Base-by-base conservation (phyloP, 2,329 filamentous ascomycete genomes). In the Verticillium zaregamsianum region DNA sequence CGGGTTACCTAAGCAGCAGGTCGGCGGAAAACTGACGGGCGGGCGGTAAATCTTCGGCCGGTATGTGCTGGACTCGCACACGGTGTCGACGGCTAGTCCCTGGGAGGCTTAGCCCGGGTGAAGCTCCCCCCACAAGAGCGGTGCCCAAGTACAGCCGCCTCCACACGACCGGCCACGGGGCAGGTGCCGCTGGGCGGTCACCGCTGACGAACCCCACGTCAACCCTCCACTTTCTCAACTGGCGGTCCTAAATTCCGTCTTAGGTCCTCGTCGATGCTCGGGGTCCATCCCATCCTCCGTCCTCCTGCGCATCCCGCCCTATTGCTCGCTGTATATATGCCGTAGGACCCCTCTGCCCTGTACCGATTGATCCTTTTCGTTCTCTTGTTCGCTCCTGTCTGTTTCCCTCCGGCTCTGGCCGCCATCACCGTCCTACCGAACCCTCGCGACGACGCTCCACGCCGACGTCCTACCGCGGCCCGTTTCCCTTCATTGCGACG, bases 141-240 rank as follows among this genome's bases (percentile, higher is more conserved):
- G 17, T 5, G 6, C 28, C 28, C 28, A 28, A 28, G 1, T 49
- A 49, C 45, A 49, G 55, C 49, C 35, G 57, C 59, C 59, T 62
- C 62, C 62, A 62, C 62, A 62, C n/a, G 55, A 32, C 62, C 54
- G 57, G 49, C 40, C 39, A 32, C 37, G 40, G 28, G 35, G 58
- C 40, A 39, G 35, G 32, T 37, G 25, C 62, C 57, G 58, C 45
- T 49, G 45, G 45, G 45, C 20, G n/a, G 31, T 52, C 17, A 32
- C 49, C 55, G 39, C 57, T 59, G 54, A 40, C 39, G 55, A 61
- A 63, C 23, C 58, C 45, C 45, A 49, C 45, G 45, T 49, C 20
- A 23, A 49, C 61, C 61, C 62, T 57, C 62, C 57, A 57, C 31
- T 54, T 57, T 12, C 28, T 54, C 59, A 33, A 56, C 25, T 23